Conservation (phyloP, 495 filamentous ascomycete species). For the Penicillium egyptiacum region DNA sequence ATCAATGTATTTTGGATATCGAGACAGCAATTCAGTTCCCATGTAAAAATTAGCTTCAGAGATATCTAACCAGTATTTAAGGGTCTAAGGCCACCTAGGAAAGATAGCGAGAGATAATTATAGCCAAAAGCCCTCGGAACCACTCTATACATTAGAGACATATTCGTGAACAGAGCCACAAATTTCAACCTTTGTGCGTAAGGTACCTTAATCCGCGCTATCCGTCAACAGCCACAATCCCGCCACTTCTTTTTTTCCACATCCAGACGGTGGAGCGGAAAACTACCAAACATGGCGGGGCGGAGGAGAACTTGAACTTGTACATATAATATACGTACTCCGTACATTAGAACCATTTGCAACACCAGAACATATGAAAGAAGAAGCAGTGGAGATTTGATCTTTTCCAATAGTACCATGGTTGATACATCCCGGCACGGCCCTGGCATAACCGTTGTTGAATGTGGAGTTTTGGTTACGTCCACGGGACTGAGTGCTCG, state of each 20-base stretch:
- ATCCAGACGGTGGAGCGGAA: slow-evolving; percentile 26
- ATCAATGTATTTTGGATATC: background rate
- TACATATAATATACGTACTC: background rate
- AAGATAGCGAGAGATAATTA: background rate
- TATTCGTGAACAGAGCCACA: background rate
- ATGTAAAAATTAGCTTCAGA: background rate
- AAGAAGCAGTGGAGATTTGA: slow-evolving; percentile 3
- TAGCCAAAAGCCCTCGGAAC: background rate
- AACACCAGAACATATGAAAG: background rate
- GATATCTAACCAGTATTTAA: background rate
- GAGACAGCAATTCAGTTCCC: background rate
- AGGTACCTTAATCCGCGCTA: slow-evolving; percentile 25
- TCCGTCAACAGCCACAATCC: slow-evolving; percentile 20
- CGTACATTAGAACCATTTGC: background rate
- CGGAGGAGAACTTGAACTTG: slow-evolving; percentile 8
- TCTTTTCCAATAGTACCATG: slow-evolving; percentile 17
- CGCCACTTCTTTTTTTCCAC: slow-evolving; percentile 22
- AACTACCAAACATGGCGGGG: slow-evolving; percentile 20
- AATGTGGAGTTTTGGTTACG: slow-evolving; percentile 24
- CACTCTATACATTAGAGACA: background rate
- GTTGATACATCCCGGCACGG: slow-evolving; percentile 27
- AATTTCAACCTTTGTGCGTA: slow-evolving; percentile 16
- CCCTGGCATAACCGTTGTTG: slow-evolving; percentile 31
- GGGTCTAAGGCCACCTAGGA: background rate
- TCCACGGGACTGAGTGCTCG: background rate